Evolutionary conservation across 23 red algal genomes (phyloP).

Genomic region (Gracilaria vermiculophylla): DNA sequence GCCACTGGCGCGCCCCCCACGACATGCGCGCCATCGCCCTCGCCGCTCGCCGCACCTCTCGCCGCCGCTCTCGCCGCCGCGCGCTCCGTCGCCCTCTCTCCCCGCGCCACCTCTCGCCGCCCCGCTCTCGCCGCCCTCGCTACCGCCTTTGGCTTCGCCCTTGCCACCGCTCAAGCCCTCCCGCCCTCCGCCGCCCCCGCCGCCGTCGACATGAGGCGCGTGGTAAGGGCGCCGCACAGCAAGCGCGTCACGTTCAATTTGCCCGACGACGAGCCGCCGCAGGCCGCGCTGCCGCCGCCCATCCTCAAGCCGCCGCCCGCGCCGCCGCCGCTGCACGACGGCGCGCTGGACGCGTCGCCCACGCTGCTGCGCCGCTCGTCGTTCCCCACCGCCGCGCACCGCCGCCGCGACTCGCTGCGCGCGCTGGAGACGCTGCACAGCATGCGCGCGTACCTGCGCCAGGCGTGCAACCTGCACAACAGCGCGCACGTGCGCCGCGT

Average conservation of each 20-base stretch:
- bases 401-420: background rate
- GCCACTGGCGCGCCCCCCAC: too few species aligned
- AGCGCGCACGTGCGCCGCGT: background rate
- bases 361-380: background rate
- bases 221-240: background rate
- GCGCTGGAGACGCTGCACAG: background rate
- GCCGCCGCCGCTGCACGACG: background rate
- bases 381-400: background rate
- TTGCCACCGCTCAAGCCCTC: background rate
- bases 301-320: background rate
- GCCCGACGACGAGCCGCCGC: background rate
- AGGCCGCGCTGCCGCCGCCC: background rate
- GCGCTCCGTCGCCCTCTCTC: too few species aligned
- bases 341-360: background rate
- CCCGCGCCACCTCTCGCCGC: too few species aligned
- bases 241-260: background rate
- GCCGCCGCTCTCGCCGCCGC: too few species aligned
- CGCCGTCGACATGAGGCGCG: background rate
- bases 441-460: background rate
- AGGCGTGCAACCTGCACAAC: constrained; percentile 16
- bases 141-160: background rate
- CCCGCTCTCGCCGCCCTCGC: background rate
- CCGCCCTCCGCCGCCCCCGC: background rate
- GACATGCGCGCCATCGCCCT: too few species aligned
- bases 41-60: too few species aligned